Evolutionary conservation across 2,329 filamentous ascomycete species (phyloP).

Genomic region (Aspergillus ibericus): DNA sequence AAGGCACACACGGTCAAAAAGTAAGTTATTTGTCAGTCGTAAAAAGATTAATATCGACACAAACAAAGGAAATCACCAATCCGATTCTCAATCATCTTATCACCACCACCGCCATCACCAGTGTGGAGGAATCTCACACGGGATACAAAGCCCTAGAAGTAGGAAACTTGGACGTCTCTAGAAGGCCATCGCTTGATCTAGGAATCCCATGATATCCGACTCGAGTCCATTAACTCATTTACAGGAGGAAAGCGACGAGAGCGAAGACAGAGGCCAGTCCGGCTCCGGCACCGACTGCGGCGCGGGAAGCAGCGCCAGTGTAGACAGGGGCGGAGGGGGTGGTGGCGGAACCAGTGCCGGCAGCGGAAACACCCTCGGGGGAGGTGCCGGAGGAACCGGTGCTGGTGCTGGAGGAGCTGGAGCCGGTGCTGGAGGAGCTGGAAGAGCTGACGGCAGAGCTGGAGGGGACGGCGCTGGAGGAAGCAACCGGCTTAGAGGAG

Average conservation of each 20-base stretch:
- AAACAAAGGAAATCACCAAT: slow-evolving; percentile 3
- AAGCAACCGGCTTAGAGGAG: slow-evolving; percentile 17
- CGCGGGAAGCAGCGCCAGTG: slow-evolving; percentile 55
- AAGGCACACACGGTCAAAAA: background rate
- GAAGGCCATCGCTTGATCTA: background rate
- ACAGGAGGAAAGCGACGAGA: slow-evolving; percentile 50
- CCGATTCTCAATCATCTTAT: background rate
- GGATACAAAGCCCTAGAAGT: slow-evolving; percentile 1
- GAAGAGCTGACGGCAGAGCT: slow-evolving; percentile 16
- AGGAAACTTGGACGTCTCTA: background rate
- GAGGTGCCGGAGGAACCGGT: slow-evolving; percentile 17
- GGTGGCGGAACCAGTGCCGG: slow-evolving; percentile 20
- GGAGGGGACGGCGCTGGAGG: slow-evolving; percentile 7
- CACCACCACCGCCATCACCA: background rate
- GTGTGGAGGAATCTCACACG: background rate
- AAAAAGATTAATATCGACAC: background rate
- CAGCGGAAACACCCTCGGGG: slow-evolving; percentile 18
- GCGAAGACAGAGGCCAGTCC: slow-evolving; percentile 55
- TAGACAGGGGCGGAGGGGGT: slow-evolving; percentile 36
- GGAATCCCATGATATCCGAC: background rate
- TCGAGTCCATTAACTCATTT: slow-evolving; percentile 23
- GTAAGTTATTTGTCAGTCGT: slow-evolving; percentile 2
- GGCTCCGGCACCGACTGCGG: slow-evolving; percentile 48
- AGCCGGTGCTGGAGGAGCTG: background rate
- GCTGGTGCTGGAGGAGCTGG: slow-evolving; percentile 12